Conservation (phyloP, 108 stramenopile genomes). For the Epipyxis sp. region DNA sequence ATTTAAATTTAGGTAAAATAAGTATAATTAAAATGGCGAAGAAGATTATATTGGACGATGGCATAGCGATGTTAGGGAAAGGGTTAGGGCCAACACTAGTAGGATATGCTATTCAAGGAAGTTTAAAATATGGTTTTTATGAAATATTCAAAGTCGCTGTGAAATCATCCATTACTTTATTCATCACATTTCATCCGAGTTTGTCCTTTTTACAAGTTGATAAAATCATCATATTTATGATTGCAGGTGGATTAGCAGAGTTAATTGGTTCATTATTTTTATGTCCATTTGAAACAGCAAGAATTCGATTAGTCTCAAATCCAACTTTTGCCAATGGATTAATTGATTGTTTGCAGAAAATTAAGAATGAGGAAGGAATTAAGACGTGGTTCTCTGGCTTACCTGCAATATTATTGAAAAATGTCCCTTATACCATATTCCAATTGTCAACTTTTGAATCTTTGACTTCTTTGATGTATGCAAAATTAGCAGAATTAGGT, state of each 20-base stretch:
- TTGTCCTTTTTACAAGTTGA: conserved; percentile 11
- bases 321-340: conserved; percentile 50
- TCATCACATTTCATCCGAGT: no score
- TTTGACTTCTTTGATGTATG: background rate
- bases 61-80: conserved; percentile 59
- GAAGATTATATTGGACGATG: conserved; percentile 48
- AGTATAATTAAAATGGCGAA: conserved; percentile 61
- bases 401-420: conserved; percentile 83
- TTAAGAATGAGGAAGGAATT: conserved; percentile 32
- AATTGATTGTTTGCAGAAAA: background rate
- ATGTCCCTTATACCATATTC: conserved; percentile 84
- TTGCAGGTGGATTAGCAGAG: conserved; percentile 76
- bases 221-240: conserved; percentile 61
- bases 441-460: background rate
- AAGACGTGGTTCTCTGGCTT: conserved; percentile 68
- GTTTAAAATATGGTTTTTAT: conserved; percentile 82
- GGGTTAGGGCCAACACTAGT: conserved; percentile 78
- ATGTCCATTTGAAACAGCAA: conserved; percentile 33
- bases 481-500: background rate
- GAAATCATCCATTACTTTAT: conserved; percentile 46
- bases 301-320: conserved; percentile 86
- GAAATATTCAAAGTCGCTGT: conserved; percentile 76
- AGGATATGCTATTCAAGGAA: conserved; percentile 83
- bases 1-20: no score
- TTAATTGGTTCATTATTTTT: conserved; percentile 78